These are phyloP conservation scores for Plasmodium coatneyi DNA, from an alignment of 169 alveolate species.

Conservation along the genomic window DNA sequence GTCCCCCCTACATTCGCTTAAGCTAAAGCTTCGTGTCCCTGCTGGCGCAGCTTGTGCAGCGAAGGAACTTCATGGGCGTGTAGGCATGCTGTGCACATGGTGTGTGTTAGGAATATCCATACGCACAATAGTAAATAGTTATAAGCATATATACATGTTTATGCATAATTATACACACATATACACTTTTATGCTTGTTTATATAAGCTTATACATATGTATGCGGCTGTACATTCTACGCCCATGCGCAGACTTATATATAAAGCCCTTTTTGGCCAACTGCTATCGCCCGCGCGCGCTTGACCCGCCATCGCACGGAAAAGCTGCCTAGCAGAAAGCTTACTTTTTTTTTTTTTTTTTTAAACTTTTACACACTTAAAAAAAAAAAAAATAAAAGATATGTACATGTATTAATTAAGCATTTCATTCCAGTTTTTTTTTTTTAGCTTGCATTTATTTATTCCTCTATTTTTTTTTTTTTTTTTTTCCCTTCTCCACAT, in stretches of 20 bases:
- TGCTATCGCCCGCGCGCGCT: background rate
- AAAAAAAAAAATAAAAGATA: constrained; percentile 30
- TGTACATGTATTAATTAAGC: constrained; percentile 12
- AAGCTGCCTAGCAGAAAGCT: background rate
- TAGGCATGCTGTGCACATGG: background rate
- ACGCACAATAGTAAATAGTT: background rate
- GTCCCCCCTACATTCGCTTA: background rate
- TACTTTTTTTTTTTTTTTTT: background rate
- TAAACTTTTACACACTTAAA: constrained; percentile 30
- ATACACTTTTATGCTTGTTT: background rate
- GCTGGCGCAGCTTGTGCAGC: background rate
- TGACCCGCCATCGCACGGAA: background rate
- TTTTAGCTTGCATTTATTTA: background rate
- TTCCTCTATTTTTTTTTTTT: background rate
- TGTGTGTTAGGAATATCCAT: background rate
- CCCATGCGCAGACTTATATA: background rate
- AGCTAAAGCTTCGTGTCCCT: background rate
- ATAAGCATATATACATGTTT: background rate
- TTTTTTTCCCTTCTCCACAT: background rate
- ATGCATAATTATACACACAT: background rate
- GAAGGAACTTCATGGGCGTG: background rate
- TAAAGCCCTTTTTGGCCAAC: background rate
- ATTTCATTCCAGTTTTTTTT: background rate
- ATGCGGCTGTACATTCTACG: background rate
- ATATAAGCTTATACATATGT: background rate